Base-by-base conservation (phyloP, 1,284 basidiomycete species). In the Rhodotorula sp. region DNA sequence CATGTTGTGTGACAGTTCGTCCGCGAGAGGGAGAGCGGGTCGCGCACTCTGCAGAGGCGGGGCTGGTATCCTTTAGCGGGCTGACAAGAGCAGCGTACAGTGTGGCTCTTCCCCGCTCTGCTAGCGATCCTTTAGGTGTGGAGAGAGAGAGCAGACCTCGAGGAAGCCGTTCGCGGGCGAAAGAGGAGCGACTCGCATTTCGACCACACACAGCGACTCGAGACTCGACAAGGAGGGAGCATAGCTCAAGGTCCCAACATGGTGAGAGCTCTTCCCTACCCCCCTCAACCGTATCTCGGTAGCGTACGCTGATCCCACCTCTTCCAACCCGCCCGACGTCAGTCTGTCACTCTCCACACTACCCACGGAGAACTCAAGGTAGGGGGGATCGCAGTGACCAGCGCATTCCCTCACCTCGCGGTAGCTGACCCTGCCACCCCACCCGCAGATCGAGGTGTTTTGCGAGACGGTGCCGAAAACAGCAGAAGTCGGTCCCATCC, bases 291-390 rank as follows among this genome's bases (percentile, higher is more conserved):
- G 20, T n/a, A 10, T 12, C 24, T 51, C 6, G 33, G 33, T 37
- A 53, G 22, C 20, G n/a, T 26, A 26, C 15, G 17, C 12, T 55
- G 46, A 12, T 26, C 20, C 15, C 20, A 20, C 6, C 49, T 51
- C 33, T 6, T 18, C 48, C 7, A 46, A 51, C 30, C 60, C 29
- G 33, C 46, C 46, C 42, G 49, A 42, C 42, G n/a, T 22, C 73
- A 93, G 95, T 96, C 95, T 71, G 93, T 97, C 62, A 97, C 95
- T 8, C 85, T 99, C 60, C 91, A 98, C 81, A 98, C 95, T 2
- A 87, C 89, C 33, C 89, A 91, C 76, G 95, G 95, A 37, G 95
- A 99, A 77, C 84, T 99, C 82, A 99, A 99, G 87, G 93, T 91
- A 77, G 60, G 82, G 63, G 60, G 82, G 63, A 55, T 15, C 51